These are phyloP conservation scores for Naganishia albida DNA, from an alignment of 1,284 basidiomycete genomes.

Conservation along the genomic window DNA sequence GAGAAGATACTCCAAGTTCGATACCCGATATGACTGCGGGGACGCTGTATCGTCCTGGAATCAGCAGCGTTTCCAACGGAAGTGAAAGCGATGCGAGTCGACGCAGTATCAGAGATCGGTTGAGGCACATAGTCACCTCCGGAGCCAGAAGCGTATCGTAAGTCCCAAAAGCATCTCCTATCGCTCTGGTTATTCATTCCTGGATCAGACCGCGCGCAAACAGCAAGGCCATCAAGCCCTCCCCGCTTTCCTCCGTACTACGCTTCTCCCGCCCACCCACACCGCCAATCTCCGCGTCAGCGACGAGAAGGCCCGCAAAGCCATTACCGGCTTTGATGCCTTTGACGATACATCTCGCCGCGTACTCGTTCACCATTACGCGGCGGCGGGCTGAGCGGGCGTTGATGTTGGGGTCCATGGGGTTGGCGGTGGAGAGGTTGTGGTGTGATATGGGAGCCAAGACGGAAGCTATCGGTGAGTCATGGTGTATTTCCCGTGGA, in stretches of 20 bases:
- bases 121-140: neutral
- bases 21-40: neutral
- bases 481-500: neutral
- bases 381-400: slow-evolving; percentile 45
- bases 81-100: slow-evolving; percentile 4
- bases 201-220: neutral
- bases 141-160: neutral
- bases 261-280: neutral
- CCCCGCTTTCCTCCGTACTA: slow-evolving; percentile 7
- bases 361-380: slow-evolving; percentile 37
- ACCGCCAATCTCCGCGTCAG: neutral
- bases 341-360: neutral
- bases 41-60: neutral
- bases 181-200: neutral
- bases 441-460: slow-evolving; percentile 45
- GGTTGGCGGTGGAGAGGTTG: slow-evolving; percentile 42
- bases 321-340: slow-evolving; percentile 12
- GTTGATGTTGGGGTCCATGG: slow-evolving; percentile 43
- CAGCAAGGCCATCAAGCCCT: neutral
- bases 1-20: neutral
- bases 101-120: slow-evolving; percentile 1
- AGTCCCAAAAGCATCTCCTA: neutral
- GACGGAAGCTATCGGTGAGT: slow-evolving; percentile 47
- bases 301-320: slow-evolving; percentile 3
- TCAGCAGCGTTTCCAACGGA: neutral